phyloP scores from a whole-genome alignment of 164 flowering plant genomes.

The Saururus chinensis region DNA sequence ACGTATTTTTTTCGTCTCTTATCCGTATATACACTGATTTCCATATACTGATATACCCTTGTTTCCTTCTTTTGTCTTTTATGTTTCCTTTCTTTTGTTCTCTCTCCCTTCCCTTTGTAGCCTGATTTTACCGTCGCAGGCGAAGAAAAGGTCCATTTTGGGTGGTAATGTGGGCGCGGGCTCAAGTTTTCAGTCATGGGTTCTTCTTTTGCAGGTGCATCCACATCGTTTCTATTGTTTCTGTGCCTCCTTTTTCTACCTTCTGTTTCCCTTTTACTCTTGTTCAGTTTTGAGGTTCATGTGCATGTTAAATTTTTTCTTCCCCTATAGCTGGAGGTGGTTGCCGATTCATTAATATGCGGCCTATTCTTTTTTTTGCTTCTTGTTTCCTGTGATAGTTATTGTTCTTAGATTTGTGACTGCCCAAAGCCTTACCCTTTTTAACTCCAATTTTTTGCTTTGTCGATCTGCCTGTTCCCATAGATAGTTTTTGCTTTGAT shows the following conservation, averaged over 20 bases:
- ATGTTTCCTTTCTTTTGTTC: too few species aligned
- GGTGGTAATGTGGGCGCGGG: conserved; percentile 19
- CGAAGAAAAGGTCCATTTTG: conserved; percentile 13
- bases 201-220: conserved; percentile 34
- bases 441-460: too few species aligned
- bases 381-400: neutral
- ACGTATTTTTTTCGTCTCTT: too few species aligned
- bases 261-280: conserved; percentile 3
- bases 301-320: neutral
- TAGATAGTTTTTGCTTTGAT: too few species aligned
- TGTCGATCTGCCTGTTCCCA: too few species aligned
- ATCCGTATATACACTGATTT: too few species aligned
- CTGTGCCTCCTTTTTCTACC: neutral
- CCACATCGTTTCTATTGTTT: neutral
- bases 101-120: too few species aligned
- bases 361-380: neutral
- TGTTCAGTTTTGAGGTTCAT: neutral
- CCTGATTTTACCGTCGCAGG: conserved; percentile 17
- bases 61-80: too few species aligned
- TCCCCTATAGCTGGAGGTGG: neutral
- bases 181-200: conserved; percentile 19
- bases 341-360: neutral
- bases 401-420: neutral
- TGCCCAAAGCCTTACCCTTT: neutral
- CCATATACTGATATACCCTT: too few species aligned